Percentiles rank a stretch among this genome's conserved stretches.
Conservation (phyloP, 202 grass and related monocot species). For the Cymbopogon flexuosus region DNA sequence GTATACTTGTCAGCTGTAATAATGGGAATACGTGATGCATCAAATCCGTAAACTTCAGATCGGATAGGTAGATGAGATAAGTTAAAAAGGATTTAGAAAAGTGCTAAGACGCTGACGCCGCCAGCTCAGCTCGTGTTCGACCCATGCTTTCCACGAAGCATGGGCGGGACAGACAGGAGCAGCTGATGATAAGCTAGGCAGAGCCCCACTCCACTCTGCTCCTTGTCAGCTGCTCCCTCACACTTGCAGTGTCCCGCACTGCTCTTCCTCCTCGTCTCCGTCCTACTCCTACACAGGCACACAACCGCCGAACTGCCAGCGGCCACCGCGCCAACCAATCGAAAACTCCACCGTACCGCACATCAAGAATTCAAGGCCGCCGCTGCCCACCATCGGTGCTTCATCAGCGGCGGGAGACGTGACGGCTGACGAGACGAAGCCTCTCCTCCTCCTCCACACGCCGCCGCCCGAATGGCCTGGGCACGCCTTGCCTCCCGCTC, state of each 20-base stretch:
- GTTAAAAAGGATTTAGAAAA: too few relatives aligned
- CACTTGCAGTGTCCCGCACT: slow-evolving; percentile 8
- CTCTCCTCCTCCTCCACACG: neutral
- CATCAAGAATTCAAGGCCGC: neutral
- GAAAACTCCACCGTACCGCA: neutral
- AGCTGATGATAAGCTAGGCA: neutral
- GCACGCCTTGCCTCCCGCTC: slow-evolving; percentile 28
- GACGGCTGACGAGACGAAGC: neutral
- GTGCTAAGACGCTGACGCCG: neutral
- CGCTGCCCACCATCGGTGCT: neutral
- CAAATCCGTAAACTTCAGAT: neutral
- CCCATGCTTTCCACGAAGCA: slow-evolving; percentile 17
- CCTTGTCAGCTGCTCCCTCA: neutral
- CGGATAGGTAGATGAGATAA: neutral
- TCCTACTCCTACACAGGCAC: too few relatives aligned
- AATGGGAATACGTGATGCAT: neutral
- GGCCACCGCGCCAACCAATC: slow-evolving; percentile 18
- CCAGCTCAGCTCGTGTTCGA: slow-evolving; percentile 5
- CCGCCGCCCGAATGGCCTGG: slow-evolving; percentile 29
- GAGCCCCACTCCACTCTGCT: neutral
- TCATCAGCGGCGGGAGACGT: neutral
- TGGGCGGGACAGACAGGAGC: neutral
- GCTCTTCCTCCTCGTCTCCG: neutral
- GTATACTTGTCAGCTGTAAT: too few relatives aligned
- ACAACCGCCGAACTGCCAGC: neutral